Conservation (phyloP, 371 early-diverging fungal species). For the Umbelopsis sp. region DNA sequence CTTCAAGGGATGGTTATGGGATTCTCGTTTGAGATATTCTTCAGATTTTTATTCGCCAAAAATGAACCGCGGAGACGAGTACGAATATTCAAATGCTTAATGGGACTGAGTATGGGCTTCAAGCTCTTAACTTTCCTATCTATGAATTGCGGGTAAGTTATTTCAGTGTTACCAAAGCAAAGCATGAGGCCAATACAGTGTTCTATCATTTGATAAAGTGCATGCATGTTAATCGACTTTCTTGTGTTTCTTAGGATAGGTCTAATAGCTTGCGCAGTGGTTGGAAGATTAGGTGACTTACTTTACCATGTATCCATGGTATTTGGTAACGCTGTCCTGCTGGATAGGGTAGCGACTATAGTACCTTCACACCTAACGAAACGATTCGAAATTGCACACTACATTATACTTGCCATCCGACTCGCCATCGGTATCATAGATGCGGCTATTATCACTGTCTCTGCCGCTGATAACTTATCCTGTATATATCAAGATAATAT, state of each 20-base stretch:
- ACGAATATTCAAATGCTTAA: slow-evolving; percentile 8
- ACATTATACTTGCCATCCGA: slow-evolving; percentile 24
- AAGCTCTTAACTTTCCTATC: background rate
- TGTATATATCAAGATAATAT: slow-evolving; percentile 37
- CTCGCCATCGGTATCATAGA: slow-evolving; percentile 36
- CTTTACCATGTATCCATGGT: slow-evolving; percentile 43
- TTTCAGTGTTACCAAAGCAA: background rate
- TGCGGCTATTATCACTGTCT: slow-evolving; percentile 25
- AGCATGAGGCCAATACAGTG: background rate
- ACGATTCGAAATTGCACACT: slow-evolving; percentile 20
- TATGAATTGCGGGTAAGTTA: slow-evolving; percentile 13
- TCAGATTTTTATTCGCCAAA: background rate
- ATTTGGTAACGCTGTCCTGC: slow-evolving; percentile 38
- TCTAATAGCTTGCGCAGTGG: slow-evolving; percentile 23
- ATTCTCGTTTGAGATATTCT: slow-evolving; percentile 13
- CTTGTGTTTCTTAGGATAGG: background rate
- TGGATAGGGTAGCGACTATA: slow-evolving; percentile 36
- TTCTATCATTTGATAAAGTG: background rate
- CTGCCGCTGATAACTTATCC: slow-evolving; percentile 16
- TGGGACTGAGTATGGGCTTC: slow-evolving; percentile 8
- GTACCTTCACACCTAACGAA: slow-evolving; percentile 29
- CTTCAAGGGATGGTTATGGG: slow-evolving; percentile 5
- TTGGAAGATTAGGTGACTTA: slow-evolving; percentile 33
- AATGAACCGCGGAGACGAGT: slow-evolving; percentile 1
- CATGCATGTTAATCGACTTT: background rate